phyloP scores from a whole-genome alignment of 2,329 filamentous ascomycete genomes.

The Xylariaceae sp. region DNA sequence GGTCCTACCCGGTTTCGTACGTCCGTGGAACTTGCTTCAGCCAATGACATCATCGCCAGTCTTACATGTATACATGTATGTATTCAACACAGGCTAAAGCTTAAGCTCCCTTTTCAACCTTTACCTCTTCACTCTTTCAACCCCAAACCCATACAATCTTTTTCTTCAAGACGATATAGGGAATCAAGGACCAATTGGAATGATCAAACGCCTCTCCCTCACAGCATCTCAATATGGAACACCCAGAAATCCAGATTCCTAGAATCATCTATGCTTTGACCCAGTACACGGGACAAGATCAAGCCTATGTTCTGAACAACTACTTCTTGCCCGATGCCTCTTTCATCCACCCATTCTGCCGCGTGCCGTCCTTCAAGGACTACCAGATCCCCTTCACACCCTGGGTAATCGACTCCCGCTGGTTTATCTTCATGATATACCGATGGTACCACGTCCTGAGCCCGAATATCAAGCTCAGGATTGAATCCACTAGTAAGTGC shows the following conservation, averaged over 20 bases:
- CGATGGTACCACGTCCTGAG: slow-evolving; percentile 85
- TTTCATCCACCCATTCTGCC: slow-evolving; percentile 79
- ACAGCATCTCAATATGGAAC: slow-evolving; percentile 26
- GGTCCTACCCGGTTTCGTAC: slow-evolving; percentile 17
- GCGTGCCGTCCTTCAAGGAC: slow-evolving; percentile 59
- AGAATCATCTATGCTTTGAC: slow-evolving; percentile 69
- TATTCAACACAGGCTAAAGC: neutral
- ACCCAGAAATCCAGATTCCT: slow-evolving; percentile 60
- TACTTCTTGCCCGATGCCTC: slow-evolving; percentile 74
- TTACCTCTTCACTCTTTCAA: slow-evolving; percentile 1
- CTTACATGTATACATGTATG: neutral
- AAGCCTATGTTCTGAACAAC: slow-evolving; percentile 65
- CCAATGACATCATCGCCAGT: slow-evolving; percentile 20
- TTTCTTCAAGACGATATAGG: neutral
- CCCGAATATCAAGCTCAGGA: slow-evolving; percentile 67
- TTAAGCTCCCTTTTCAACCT: slow-evolving; percentile 16
- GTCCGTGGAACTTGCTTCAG: slow-evolving; percentile 5
- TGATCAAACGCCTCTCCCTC: neutral
- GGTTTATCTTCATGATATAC: slow-evolving; percentile 70
- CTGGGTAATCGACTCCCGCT: slow-evolving; percentile 60
- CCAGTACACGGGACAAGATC: slow-evolving; percentile 66
- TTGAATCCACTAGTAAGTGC: slow-evolving; percentile 59
- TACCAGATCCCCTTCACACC: slow-evolving; percentile 45
- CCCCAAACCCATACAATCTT: neutral
- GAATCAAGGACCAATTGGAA: neutral